A percentile compares a stretch with the other conserved stretches of the same genome.
Conservation (phyloP, 1,139 yeast species). For the Suhomyces taliae region DNA sequence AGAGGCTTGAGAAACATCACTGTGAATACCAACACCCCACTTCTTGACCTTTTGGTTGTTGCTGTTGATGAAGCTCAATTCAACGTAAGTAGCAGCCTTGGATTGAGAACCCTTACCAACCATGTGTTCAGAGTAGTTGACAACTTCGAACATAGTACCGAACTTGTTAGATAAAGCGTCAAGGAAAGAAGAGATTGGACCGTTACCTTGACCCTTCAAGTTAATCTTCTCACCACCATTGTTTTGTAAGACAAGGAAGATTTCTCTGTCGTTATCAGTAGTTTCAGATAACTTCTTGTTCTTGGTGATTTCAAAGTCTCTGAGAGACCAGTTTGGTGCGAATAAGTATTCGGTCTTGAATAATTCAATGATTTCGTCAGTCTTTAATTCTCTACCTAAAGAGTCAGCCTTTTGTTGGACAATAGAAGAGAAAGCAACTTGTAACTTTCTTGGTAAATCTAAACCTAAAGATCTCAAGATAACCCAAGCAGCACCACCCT, state of each 20-base stretch:
- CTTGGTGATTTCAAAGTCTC: slow-evolving; percentile 37
- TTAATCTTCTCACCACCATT: slow-evolving; percentile 22
- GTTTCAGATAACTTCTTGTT: slow-evolving; percentile 16
- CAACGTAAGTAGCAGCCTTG: slow-evolving; percentile 50
- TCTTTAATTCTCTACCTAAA: slow-evolving; percentile 46
- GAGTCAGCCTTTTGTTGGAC: slow-evolving; percentile 44
- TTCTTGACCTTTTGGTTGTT: slow-evolving; percentile 27
- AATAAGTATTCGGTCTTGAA: slow-evolving; percentile 38
- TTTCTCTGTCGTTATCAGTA: slow-evolving; percentile 27
- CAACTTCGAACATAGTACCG: slow-evolving; percentile 40
- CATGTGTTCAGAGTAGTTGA: slow-evolving; percentile 45
- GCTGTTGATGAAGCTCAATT: slow-evolving; percentile 33
- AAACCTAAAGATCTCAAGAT: slow-evolving; percentile 47
- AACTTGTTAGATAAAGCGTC: slow-evolving; percentile 39
- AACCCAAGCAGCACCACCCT: slow-evolving; percentile 55
- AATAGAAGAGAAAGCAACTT: slow-evolving; percentile 41
- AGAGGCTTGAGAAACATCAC: slow-evolving; percentile 50
- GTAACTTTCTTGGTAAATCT: slow-evolving; percentile 49
- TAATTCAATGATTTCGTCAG: slow-evolving; percentile 41
- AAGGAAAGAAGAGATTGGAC: slow-evolving; percentile 50
- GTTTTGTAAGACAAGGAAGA: slow-evolving; percentile 24
- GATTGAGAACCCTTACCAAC: slow-evolving; percentile 45
- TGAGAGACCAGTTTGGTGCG: slow-evolving; percentile 26
- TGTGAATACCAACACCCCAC: slow-evolving; percentile 51
- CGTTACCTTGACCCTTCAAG: slow-evolving; percentile 44